These are phyloP conservation scores for Ilyonectria robusta DNA, from an alignment of 2,329 filamentous ascomycete species.

Conservation along the genomic window DNA sequence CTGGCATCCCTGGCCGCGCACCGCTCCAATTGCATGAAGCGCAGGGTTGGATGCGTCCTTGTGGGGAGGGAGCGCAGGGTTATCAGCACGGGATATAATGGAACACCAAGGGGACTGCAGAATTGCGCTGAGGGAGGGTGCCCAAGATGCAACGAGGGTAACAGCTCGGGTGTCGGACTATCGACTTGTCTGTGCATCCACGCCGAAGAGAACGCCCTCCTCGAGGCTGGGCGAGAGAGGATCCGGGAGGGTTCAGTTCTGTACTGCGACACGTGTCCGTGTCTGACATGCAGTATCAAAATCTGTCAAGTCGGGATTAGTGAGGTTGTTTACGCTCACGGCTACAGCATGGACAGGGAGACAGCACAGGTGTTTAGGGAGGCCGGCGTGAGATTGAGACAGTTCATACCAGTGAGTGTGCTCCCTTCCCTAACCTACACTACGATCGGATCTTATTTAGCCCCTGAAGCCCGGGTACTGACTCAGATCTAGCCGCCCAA, in stretches of 20 bases:
- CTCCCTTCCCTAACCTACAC: slow-evolving; percentile 28
- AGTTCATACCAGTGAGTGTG: slow-evolving; percentile 84
- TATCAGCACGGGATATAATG: slow-evolving; percentile 97
- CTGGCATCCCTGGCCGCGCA: slow-evolving; percentile 92
- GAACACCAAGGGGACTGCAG: slow-evolving; percentile 87
- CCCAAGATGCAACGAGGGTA: slow-evolving; percentile 84
- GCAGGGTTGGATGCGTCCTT: slow-evolving; percentile 93
- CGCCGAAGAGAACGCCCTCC: slow-evolving; percentile 95
- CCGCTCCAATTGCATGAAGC: slow-evolving; percentile 98
- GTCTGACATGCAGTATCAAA: slow-evolving; percentile 98
- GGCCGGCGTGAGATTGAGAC: slow-evolving; percentile 86
- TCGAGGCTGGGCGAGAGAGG: slow-evolving; percentile 93
- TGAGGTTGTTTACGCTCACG: slow-evolving; percentile 94
- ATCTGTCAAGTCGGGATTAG: slow-evolving; percentile 96
- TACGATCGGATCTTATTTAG: slow-evolving; percentile 11
- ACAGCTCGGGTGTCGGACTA: slow-evolving; percentile 78
- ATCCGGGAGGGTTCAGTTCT: slow-evolving; percentile 86
- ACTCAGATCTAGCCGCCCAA: slow-evolving; percentile 68
- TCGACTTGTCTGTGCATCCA: slow-evolving; percentile 96
- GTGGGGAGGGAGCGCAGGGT: slow-evolving; percentile 86
- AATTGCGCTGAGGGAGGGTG: slow-evolving; percentile 97
- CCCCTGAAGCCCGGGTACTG: slow-evolving; percentile 35
- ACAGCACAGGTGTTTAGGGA: slow-evolving; percentile 86
- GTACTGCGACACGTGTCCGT: slow-evolving; percentile 97
- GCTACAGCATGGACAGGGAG: slow-evolving; percentile 93